Evolutionary conservation across 163 green algal genomes (phyloP), one percentile per base, ranked within the genome.

Genomic region (Volvox carteri): DNA sequence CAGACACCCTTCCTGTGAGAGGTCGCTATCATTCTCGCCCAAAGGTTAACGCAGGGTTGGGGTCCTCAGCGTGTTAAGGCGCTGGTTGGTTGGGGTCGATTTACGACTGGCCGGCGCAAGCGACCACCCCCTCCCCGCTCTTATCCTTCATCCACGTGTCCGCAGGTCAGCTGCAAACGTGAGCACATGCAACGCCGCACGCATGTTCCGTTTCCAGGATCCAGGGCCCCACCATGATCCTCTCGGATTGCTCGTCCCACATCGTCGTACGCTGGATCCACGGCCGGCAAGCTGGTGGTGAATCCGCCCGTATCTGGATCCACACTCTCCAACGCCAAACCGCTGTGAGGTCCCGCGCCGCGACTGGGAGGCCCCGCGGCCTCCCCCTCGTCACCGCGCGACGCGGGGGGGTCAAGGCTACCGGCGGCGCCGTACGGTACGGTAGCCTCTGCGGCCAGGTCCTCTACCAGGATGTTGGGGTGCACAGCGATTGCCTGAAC

Each of bases 211-310:
- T n/a, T n/a, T n/a, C n/a, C n/a, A n/a, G n/a, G n/a, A n/a, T n/a
- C n/a, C n/a, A n/a, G n/a, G n/a, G n/a, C 39, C 75, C 42, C 50
- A 84, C 75, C 75, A 18, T 68, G 52, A 33, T 84, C 52, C 37
- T 41, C 19, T 18, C 78, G 78, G 4, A 86, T 58, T 41, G 56
- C 54, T 50, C 54, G 78, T 23, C 78, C 78, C 0, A 86, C 56
- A 44, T 86, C 78, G 58, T 86, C 78, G 54, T 86, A 86, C 78
- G 78, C 78, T 28, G 56, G 56, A 44, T 86, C 78, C 52, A 73
- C 78, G 56, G 4, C 41, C 37, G 78, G 78, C 56, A 21, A 23
- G 12, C 56, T 75, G 25, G 58, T n/a, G 7, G 39, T 75, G 54
- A 75, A 86, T 19, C 78, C 78, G 41, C 78, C 78, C 4, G 75